Conservation (phyloP, 2,329 filamentous ascomycete species). For the Cladosporium sp. region DNA sequence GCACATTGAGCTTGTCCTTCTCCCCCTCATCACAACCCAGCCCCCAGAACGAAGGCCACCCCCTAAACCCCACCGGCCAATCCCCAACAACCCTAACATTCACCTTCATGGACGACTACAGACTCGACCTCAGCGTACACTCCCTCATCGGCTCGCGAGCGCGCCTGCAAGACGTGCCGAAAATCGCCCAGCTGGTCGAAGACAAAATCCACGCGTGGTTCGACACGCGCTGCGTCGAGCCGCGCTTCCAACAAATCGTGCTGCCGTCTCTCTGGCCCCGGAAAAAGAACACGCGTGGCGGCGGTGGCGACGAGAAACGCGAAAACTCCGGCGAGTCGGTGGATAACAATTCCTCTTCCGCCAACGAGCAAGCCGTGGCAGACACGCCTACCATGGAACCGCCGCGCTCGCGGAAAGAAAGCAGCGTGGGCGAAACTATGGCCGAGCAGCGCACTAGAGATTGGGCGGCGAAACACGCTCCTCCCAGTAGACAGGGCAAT, state of each 20-base stretch:
- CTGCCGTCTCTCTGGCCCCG: constrained; percentile 78
- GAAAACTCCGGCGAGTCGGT: constrained; percentile 33
- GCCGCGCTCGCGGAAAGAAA: constrained; percentile 16
- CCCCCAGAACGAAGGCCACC: constrained; percentile 31
- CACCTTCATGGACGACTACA: constrained; percentile 85
- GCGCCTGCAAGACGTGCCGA: constrained; percentile 77
- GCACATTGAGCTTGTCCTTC: constrained; percentile 88
- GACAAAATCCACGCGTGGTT: constrained; percentile 79
- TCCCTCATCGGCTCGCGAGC: constrained; percentile 76
- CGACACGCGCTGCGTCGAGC: constrained; percentile 79
- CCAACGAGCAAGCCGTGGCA: constrained; percentile 14
- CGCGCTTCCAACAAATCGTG: constrained; percentile 80
- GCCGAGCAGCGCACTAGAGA: constrained; percentile 32
- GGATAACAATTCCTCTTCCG: constrained; percentile 1
- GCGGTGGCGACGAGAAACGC: constrained; percentile 55
- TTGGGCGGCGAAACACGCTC: constrained; percentile 29
- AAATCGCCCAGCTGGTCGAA: constrained; percentile 81
- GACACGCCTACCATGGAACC: constrained; percentile 15
- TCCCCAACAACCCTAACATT: constrained; percentile 78
- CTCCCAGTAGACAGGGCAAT: neutral
- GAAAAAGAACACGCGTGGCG: constrained; percentile 75
- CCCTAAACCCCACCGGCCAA: constrained; percentile 38
- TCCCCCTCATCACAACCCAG: constrained; percentile 57
- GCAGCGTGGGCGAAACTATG: constrained; percentile 21
- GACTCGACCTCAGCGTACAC: constrained; percentile 74